Base-by-base conservation (phyloP, 129 eudicot genomes). In the Glebionis coronaria region DNA sequence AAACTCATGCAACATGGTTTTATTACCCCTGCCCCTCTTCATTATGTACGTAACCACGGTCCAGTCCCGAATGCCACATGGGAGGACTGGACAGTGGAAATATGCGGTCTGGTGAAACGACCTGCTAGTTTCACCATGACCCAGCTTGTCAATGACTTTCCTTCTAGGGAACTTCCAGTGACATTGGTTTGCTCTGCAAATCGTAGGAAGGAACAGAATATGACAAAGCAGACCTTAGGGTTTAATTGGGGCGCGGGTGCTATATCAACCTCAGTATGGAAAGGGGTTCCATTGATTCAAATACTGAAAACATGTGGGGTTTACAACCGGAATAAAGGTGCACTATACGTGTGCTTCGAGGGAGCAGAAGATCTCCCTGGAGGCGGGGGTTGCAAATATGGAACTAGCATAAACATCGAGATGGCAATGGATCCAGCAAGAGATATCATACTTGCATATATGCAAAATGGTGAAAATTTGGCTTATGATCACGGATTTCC, bases 1-100 rank as follows among this genome's bases (percentile, higher is more conserved):
- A 90, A 90, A 49, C 91, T 94, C 73, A 94, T 94, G 99, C 86
- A 89, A 64, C 87, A 89, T 71, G 99, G 99, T n/a, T 94, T 94
- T 78, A 84, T 94, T 9, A 94, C 99, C 18, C 97, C 99, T 2
- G 93, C 83, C 15, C 97, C 97, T 0, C 82, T 94, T 50, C 99
- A 94, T 63, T 94, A 94, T 70, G 99, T 94, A 15, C 90, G 98
- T 3, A 93, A 93, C 80, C 98, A 93, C 58, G 98, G 98, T 2
- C 50, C 82, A 1, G 98, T 93, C 38, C 99, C 99, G 0, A 70
- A 78, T 12, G 85, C 87, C 12, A 18, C 59, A 0, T 89, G 90
- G 88, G 85, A 77, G 0, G 85, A 77, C 3, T 94, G 99, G 99
- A 83, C 90, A 57, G 95, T 94, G 12, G 99, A 94, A 70, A 69